Percentiles rank a stretch among this genome's conserved stretches.
These are phyloP conservation scores for Trypanosoma cruzi DNA, from an alignment of 208 protist species.

Conservation along the genomic window DNA sequence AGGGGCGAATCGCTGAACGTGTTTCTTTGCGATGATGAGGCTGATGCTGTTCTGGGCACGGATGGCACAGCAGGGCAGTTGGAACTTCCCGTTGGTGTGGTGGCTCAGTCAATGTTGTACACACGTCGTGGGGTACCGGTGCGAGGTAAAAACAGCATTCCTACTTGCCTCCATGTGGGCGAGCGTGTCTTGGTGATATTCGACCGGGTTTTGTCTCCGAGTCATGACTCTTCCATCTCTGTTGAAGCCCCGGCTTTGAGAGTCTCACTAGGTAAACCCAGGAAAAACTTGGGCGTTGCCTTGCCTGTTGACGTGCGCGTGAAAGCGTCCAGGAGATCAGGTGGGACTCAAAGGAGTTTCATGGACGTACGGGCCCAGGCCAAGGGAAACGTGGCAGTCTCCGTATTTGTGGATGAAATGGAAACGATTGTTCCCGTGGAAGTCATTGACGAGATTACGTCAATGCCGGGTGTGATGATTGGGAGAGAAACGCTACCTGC, in stretches of 20 bases:
- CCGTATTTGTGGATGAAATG: conserved; percentile 24
- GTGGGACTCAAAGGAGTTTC: conserved; percentile 13
- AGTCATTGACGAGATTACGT: conserved; percentile 38
- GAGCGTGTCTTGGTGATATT: conserved; percentile 66
- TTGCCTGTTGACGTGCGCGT: conserved; percentile 26
- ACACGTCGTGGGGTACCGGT: conserved; percentile 63
- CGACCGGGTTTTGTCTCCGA: conserved; percentile 28
- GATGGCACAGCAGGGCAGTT: conserved; percentile 19
- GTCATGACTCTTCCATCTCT: conserved; percentile 16
- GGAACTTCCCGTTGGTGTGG: conserved; percentile 51
- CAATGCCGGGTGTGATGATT: conserved; percentile 78
- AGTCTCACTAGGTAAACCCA: conserved; percentile 7
- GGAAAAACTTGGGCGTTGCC: background rate
- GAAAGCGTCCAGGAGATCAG: conserved; percentile 7
- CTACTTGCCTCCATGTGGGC: conserved; percentile 49
- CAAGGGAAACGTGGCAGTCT: conserved; percentile 17
- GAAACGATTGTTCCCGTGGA: conserved; percentile 53
- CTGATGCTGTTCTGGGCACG: conserved; percentile 6
- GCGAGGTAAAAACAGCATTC: conserved; percentile 56
- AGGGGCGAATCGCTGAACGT: conserved; percentile 4
- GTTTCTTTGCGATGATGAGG: conserved; percentile 23
- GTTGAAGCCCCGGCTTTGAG: conserved; percentile 6
- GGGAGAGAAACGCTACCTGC: conserved; percentile 50
- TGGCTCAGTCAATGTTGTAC: conserved; percentile 53
- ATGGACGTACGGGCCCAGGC: conserved; percentile 18